A percentile compares a stretch with the other conserved stretches of the same genome.
Evolutionary conservation across 192 early-diverging fungal species (phyloP).

Genomic region (Coemansia sp.): DNA sequence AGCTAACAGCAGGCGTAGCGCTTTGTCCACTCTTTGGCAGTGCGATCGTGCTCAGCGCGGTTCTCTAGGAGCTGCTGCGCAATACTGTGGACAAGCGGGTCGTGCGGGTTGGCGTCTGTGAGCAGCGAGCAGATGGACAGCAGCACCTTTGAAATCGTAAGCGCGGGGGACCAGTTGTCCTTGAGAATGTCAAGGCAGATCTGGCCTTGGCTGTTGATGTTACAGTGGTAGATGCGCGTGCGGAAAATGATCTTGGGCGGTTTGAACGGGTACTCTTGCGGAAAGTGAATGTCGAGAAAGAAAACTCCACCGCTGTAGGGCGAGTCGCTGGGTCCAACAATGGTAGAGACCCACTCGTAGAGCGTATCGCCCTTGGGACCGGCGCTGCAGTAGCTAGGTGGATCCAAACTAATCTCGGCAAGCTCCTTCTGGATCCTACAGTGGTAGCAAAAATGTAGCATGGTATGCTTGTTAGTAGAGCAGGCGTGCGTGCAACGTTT

Average conservation of each 20-base stretch:
- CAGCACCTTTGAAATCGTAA: conserved; percentile 97
- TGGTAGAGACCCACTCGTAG: conserved; percentile 96
- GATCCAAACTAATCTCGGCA: conserved; percentile 94
- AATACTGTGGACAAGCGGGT: conserved; percentile 97
- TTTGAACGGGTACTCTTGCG: conserved; percentile 97
- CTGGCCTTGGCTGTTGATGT: conserved; percentile 97
- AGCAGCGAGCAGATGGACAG: conserved; percentile 97
- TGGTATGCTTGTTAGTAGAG: neutral
- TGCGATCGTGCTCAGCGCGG: conserved; percentile 77
- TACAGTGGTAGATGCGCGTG: conserved; percentile 97
- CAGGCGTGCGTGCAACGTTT: neutral
- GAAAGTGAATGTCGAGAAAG: conserved; percentile 96
- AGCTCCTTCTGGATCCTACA: conserved; percentile 94
- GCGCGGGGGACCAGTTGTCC: conserved; percentile 98
- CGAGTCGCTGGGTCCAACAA: conserved; percentile 94
- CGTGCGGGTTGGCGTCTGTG: conserved; percentile 97
- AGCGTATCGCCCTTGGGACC: conserved; percentile 90
- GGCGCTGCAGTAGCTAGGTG: conserved; percentile 95
- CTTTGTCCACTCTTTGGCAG: conserved; percentile 89
- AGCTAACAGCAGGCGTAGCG: conserved; percentile 5
- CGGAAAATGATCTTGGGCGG: conserved; percentile 97
- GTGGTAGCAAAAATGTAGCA: conserved; percentile 9
- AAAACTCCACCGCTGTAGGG: conserved; percentile 94
- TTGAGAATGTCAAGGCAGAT: conserved; percentile 98
- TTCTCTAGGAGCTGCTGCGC: conserved; percentile 98